Base-by-base conservation (phyloP, 148 eudicot genomes). In the Rhododendron ovatum region DNA sequence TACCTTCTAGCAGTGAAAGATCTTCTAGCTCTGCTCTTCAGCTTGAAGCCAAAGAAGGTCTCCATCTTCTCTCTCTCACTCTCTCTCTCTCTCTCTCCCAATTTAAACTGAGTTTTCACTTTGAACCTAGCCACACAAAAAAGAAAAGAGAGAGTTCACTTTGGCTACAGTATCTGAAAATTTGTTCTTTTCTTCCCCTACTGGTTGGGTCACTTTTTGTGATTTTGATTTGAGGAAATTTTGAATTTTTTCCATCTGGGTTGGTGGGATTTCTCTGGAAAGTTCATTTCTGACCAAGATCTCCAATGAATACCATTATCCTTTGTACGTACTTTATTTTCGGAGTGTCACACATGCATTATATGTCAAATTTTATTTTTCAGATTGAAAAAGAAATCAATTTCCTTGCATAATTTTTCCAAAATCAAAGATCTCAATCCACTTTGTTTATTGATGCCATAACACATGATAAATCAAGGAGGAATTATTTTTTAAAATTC, bases 1-100 rank as follows among this genome's bases (percentile, higher is more conserved):
- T 94, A 86, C 98, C 99, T 78, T 97, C 99, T 7, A 95, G 99
- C 83, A 97, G 99, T 80, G 99, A 97, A 88, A 93, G 98, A 91
- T 97, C 99, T 89, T 97, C 99, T 14, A 95, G 98, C 83, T 97
- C 99, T 85, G 98, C 98, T 26, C 92, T 94, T 78, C 98, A 93
- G 22, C 87, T 87, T 85, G 97, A 93, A 78, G 83, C 92, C 84
- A 95, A 95, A 91, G 98, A 95, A 92, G 99, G 99, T 95, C 20
- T 30, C 30, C 30, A 30, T 30, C 30, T 30, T 30, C 30, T 30
- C 30, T 30, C 30, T 51, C 20, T 28, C 35, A 37, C 55, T 59
- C 17, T 28, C 61, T 65, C n/a, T 55, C 63, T 48, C 51, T 48
- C 59, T 74, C 80, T 47, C 53, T 15, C 33, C 13, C 6, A 82